phyloP scores from a whole-genome alignment of 2,329 filamentous ascomycete species.

The Calycina herbarum region DNA sequence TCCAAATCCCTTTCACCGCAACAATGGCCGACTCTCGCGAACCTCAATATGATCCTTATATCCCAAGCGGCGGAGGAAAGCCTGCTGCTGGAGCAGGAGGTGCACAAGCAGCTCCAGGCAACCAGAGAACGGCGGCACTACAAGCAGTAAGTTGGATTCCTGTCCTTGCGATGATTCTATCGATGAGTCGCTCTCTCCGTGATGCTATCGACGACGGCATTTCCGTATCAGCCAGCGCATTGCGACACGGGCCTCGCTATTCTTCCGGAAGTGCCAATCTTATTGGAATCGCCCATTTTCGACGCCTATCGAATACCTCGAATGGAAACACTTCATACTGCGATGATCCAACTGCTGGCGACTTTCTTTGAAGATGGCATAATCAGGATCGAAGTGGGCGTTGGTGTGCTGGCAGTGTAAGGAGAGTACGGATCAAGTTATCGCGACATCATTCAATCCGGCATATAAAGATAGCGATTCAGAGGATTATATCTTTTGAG shows the following conservation, averaged over 20 bases:
- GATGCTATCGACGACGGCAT: not conserved
- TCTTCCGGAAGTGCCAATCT: slow-evolving; percentile 8
- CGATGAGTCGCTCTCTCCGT: slow-evolving; percentile 6
- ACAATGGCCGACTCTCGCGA: slow-evolving; percentile 35
- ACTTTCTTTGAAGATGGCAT: not conserved
- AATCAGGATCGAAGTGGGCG: not conserved
- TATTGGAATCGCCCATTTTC: not conserved
- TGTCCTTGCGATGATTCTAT: slow-evolving; percentile 20
- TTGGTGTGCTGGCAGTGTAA: not conserved
- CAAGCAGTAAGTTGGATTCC: slow-evolving; percentile 72
- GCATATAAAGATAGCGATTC: not conserved
- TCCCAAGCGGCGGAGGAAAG: slow-evolving; percentile 29
- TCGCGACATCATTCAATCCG: not conserved
- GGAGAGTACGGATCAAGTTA: not conserved
- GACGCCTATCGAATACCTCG: not conserved
- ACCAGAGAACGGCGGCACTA: slow-evolving; percentile 69
- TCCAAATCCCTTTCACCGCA: slow-evolving; percentile 17
- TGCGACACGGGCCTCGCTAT: not conserved
- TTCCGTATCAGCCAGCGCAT: not conserved
- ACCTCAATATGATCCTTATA: slow-evolving; percentile 38
- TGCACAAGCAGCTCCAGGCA: slow-evolving; percentile 39
- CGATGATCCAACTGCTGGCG: not conserved
- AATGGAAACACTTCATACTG: not conserved
- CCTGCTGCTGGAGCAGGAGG: slow-evolving; percentile 41
- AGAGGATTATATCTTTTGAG: not conserved